phyloP scores from a whole-genome alignment of 805 yeast genomes.

The Starmerella vitae region DNA sequence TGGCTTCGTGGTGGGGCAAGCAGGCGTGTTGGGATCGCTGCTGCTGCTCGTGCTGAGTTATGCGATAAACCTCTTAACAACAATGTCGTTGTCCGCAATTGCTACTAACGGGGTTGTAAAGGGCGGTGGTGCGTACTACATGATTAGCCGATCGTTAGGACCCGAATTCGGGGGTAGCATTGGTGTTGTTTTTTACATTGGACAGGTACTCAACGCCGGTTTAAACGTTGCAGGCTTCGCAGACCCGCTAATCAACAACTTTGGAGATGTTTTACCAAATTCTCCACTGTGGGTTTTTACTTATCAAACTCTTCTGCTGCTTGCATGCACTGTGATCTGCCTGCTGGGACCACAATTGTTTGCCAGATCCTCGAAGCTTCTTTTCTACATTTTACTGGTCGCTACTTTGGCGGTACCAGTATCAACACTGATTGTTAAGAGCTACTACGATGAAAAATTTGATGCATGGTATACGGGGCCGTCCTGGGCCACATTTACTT shows the following conservation, averaged over 20 bases:
- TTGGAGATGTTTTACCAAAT: conserved; percentile 58
- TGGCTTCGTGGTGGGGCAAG: conserved; percentile 89
- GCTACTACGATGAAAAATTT: conserved; percentile 33
- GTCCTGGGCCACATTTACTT: conserved; percentile 48
- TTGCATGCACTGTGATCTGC: conserved; percentile 61
- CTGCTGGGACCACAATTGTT: conserved; percentile 70
- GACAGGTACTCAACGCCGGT: conserved; percentile 79
- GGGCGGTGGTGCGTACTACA: conserved; percentile 97
- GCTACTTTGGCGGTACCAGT: conserved; percentile 75
- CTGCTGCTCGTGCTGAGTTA: conserved; percentile 59
- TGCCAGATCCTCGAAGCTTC: conserved; percentile 63
- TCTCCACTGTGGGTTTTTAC: conserved; percentile 53
- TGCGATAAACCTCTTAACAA: conserved; percentile 67
- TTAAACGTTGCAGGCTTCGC: conserved; percentile 91
- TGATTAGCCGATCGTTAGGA: conserved; percentile 89
- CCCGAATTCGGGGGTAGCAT: conserved; percentile 98
- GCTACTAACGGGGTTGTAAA: conserved; percentile 95
- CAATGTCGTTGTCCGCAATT: conserved; percentile 83
- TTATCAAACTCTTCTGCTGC: conserved; percentile 59
- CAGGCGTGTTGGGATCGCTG: conserved; percentile 74
- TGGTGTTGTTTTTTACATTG: conserved; percentile 85
- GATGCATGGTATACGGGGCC: conserved; percentile 52
- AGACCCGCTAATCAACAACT: conserved; percentile 74
- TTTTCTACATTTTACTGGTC: conserved; percentile 51
- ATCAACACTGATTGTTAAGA: conserved; percentile 52